A percentile compares a stretch with the other conserved stretches of the same genome.
Conservation (phyloP, 495 filamentous ascomycete genomes). For the Cudoniella acicularis region DNA sequence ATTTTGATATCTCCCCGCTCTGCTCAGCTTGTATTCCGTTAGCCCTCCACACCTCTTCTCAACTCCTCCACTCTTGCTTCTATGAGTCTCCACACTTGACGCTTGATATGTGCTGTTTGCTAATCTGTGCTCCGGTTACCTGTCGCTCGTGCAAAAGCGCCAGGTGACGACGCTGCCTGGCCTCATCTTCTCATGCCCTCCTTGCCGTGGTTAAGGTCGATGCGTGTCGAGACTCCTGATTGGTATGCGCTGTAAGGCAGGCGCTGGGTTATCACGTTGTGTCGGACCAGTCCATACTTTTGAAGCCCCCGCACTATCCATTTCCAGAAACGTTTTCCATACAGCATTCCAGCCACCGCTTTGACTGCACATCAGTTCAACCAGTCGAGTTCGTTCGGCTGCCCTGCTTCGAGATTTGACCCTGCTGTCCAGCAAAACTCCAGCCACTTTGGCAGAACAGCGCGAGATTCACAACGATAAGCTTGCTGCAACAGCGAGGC, state of each 20-base stretch:
- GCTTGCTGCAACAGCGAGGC: conserved; percentile 3
- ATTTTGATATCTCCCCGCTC: conserved; percentile 19
- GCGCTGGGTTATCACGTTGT: conserved; percentile 6
- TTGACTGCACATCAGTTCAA: conserved; percentile 4
- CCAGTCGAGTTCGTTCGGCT: conserved; percentile 2
- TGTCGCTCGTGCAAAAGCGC: conserved; percentile 11
- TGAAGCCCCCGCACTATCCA: conserved; percentile 15
- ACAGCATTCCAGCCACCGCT: conserved; percentile 3
- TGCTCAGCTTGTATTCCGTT: conserved; percentile 5
- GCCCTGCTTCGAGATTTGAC: conserved; percentile 8
- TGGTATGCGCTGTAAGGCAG: neutral
- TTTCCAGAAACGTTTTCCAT: conserved; percentile 30
- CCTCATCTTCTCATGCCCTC: neutral
- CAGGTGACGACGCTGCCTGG: conserved; percentile 9
- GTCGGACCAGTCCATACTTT: neutral
- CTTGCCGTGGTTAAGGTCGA: neutral
- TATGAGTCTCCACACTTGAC: conserved; percentile 20
- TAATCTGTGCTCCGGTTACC: conserved; percentile 12
- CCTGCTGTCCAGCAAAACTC: conserved; percentile 4
- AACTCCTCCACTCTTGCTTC: conserved; percentile 22
- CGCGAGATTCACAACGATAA: conserved; percentile 17
- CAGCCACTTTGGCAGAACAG: conserved; percentile 7
- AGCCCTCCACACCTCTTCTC: conserved; percentile 26
- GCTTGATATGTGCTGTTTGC: conserved; percentile 17
- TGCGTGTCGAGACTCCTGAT: neutral